Evolutionary conservation across 306 rosid species (phyloP).

Genomic region (Albizia julibrissin): DNA sequence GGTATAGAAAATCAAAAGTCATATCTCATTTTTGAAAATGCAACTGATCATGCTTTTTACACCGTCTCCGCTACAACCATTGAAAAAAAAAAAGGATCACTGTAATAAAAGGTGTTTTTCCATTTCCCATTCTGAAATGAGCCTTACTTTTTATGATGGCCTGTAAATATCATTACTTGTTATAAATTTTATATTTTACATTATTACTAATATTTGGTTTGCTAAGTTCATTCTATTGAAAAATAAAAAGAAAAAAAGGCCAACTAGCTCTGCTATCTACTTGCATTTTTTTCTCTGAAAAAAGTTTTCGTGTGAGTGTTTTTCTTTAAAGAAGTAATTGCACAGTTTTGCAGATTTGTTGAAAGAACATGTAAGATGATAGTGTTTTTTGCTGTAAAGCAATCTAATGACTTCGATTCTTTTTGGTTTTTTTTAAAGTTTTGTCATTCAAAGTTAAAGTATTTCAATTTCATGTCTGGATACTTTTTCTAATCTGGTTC

Average conservation of each 20-base stretch:
- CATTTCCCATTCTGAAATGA: too few relatives aligned
- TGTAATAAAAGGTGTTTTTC: too few relatives aligned
- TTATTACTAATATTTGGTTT: background rate
- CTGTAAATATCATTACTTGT: too few relatives aligned
- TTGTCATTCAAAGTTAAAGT: background rate
- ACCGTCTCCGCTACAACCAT: too few relatives aligned
- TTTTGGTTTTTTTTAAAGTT: too few relatives aligned
- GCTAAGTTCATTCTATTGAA: background rate
- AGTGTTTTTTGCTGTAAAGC: background rate
- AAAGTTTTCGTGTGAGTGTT: background rate
- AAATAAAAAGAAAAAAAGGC: background rate
- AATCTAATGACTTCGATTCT: background rate
- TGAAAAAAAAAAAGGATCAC: too few relatives aligned
- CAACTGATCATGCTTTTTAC: too few relatives aligned
- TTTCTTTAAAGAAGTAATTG: background rate
- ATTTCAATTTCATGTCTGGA: background rate
- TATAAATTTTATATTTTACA: too few relatives aligned
- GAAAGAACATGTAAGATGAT: background rate
- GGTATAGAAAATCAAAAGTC: too few relatives aligned
- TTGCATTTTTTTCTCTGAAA: background rate
- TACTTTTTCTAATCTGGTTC: background rate
- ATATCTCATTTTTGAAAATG: too few relatives aligned
- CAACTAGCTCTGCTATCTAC: background rate
- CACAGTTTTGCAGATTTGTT: background rate
- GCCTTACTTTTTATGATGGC: too few relatives aligned